Base-by-base conservation (phyloP, 768 basidiomycete genomes). In the Russula foetens region DNA sequence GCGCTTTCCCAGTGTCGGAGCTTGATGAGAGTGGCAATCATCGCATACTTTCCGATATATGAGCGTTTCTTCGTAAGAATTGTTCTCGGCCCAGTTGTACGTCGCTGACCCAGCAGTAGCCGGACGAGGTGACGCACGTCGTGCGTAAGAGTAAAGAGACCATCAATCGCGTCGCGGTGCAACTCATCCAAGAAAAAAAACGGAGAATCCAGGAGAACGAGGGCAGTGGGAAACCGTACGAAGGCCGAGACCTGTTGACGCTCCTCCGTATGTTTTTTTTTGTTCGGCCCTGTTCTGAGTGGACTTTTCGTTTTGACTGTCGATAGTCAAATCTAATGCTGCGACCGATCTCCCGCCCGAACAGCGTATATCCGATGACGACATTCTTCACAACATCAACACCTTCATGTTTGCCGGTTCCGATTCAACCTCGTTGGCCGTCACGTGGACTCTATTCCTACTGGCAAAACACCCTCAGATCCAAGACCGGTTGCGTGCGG, bases 401-500 rank as follows among this genome's bases (percentile, higher is more conserved):
- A 93, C 92, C 0, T 89, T 95, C 70, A 84, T 93, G 79, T 92
- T 93, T 69, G 91, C 88, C 21, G 93, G 93, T 4, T 90, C 92
- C 14, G 92, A 95, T 67, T 91, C 92, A 1, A 87, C 87, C 11
- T 88, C 89, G 3, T 82, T 94, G 29, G 81, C 86, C 6, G 73
- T 96, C 45, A 90, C 90, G 0, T 97, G 94, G 93, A 84, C 85
- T 2, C 71, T 96, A n/a, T 75, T 84, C 59, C 75, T 89, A 15
- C 80, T 97, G 43, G 84, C 91, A 0, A 77, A 81, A 66, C 73
- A 89, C 68, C 84, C 84, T 0, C 75, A 76, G 1, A 70, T 85
- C 15, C 94, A 97, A 71, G 75, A 76, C 44, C 83, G 81, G 28
- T 79, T 98, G 6, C 85, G 91, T 15, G 70, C 76, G 1, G 93